Base-by-base conservation (phyloP, 495 filamentous ascomycete species). In the Penicillium flavigenum region DNA sequence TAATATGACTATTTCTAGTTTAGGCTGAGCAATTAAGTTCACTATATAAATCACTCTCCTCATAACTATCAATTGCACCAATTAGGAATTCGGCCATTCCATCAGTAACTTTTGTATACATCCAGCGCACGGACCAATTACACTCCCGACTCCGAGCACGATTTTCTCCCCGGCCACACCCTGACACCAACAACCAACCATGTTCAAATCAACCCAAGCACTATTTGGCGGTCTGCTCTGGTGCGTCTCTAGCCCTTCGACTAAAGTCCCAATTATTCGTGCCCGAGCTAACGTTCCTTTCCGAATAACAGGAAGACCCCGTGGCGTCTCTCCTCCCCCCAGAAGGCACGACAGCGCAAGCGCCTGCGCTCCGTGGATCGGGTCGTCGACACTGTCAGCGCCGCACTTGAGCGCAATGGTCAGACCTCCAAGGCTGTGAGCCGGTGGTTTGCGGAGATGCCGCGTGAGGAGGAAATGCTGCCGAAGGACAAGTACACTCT, bases 401-500 rank as follows among this genome's bases (percentile, higher is more conserved):
- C 73, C 12, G 90, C 94, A 12, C 80, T 98, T 17, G 74, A 80
- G 24, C 89, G 87, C 68, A 79, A 87, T 63, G 85, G 87, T 50
- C 74, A 86, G 68, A 84, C 74, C 4, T 76, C 88, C 36, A 88
- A 88, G 71, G 79, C 87, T 31, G 75, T 98, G 54, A 85, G 92
- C 72, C 78, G 85, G 62, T 98, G 94, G 94, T 96, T 91, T 75
- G 78, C 76, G 51, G 91, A 96, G 75, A 98, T 98, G 94, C 94
- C 94, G 20, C 88, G 84, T 29, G 94, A 98, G 82, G 83, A 84
- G 71, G 91, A 98, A 80, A 98, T 98, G 94, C 71, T 95, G 70
- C 86, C 94, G 44, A 88, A 85, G 73, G 94, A 98, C 75, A 98
- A 98, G 74, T 98, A 98, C 77, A 96, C 92, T 20, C 86, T 98